A percentile compares a stretch with the other conserved stretches of the same genome.
Conservation (phyloP, 2,329 filamentous ascomycete genomes). For the Arthrobotrys sphaeroides region DNA sequence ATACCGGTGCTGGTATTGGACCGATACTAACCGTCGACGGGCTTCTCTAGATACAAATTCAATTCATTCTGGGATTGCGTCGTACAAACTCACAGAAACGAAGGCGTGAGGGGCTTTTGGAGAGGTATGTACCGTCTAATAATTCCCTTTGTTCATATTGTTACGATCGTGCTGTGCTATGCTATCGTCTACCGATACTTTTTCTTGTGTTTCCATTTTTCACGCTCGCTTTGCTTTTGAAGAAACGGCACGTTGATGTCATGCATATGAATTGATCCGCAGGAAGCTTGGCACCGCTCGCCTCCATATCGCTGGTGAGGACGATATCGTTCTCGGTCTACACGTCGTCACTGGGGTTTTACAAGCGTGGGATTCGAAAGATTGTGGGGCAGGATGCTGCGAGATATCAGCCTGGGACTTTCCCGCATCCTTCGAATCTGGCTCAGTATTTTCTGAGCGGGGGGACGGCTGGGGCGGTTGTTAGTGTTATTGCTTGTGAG, state of each 20-base stretch:
- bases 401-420: conserved; percentile 59
- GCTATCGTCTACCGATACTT: neutral
- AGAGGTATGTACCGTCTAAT: conserved; percentile 69
- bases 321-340: conserved; percentile 84
- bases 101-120: conserved; percentile 81
- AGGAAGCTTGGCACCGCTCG: conserved; percentile 83
- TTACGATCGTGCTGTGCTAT: neutral
- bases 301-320: conserved; percentile 78
- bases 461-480: conserved; percentile 79
- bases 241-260: conserved; percentile 56
- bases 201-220: conserved; percentile 6
- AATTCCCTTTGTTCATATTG: neutral
- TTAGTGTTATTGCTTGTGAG: conserved; percentile 80
- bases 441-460: conserved; percentile 61
- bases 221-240: neutral
- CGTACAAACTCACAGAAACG: conserved; percentile 76
- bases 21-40: conserved; percentile 54
- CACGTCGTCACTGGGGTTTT: conserved; percentile 61
- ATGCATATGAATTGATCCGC: conserved; percentile 25
- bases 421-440: conserved; percentile 73
- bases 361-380: conserved; percentile 47
- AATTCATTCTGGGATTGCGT: conserved; percentile 78
- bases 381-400: conserved; percentile 43
- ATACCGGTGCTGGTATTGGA: conserved; percentile 18
- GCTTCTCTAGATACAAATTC: conserved; percentile 71